Evolutionary conservation across 1,284 basidiomycete genomes (phyloP).

Genomic region (Cystobasidiaceae sp.): DNA sequence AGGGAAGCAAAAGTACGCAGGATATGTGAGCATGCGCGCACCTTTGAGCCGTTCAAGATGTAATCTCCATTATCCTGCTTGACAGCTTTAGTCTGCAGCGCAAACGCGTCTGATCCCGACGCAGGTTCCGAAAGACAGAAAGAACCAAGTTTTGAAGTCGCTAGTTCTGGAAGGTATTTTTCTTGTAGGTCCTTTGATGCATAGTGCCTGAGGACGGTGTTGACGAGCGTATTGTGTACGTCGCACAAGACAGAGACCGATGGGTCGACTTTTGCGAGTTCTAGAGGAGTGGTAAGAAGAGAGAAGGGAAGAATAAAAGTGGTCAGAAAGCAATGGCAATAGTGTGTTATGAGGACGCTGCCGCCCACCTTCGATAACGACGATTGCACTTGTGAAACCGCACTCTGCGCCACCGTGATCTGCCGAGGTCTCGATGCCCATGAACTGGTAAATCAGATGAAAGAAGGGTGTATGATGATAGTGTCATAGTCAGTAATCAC

Average conservation of each 20-base stretch:
- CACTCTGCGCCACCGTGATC: conserved; percentile 82
- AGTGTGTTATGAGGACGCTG: background rate
- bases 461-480: background rate
- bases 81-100: conserved; percentile 84
- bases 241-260: conserved; percentile 95
- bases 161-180: conserved; percentile 80
- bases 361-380: conserved; percentile 69
- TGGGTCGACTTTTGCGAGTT: conserved; percentile 92
- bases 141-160: conserved; percentile 80
- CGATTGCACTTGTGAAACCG: conserved; percentile 91
- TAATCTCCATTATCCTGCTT: conserved; percentile 68
- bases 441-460: conserved; percentile 57
- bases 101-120: conserved; percentile 95
- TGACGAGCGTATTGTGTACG: conserved; percentile 95
- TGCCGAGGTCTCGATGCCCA: conserved; percentile 89
- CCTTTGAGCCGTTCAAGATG: conserved; percentile 89
- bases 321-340: background rate
- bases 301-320: background rate
- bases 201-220: conserved; percentile 87
- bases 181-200: conserved; percentile 78
- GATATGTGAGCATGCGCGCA: conserved; percentile 53
- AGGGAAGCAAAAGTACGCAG: conserved; percentile 41
- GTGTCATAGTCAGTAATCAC: too few relatives aligned
- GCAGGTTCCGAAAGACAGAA: conserved; percentile 92
- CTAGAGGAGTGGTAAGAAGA: conserved; percentile 45